A percentile compares a stretch with the other conserved stretches of the same genome.
Conservation (phyloP, 2,329 filamentous ascomycete genomes). For the Rhynchosporium graminicola region DNA sequence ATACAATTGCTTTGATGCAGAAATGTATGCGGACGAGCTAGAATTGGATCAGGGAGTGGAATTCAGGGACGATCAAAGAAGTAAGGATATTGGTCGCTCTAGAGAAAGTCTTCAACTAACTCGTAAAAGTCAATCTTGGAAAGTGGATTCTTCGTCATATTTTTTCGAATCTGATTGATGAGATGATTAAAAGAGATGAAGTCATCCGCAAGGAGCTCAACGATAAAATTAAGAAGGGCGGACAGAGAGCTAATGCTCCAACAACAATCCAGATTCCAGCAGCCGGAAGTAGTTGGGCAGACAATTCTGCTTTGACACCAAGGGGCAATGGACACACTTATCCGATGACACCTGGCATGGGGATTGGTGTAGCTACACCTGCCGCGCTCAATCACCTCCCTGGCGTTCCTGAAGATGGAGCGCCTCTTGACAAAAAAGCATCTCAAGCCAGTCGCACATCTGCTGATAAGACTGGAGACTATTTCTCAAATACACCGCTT, state of each 20-base stretch:
- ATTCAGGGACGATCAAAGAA: slow-evolving; percentile 91
- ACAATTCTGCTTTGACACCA: slow-evolving; percentile 54
- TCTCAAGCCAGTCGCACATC: slow-evolving; percentile 62
- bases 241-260: slow-evolving; percentile 59
- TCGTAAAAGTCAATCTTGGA: slow-evolving; percentile 78
- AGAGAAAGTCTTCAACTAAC: slow-evolving; percentile 12
- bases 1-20: slow-evolving; percentile 95
- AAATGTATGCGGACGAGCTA: slow-evolving; percentile 93
- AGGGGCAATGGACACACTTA: slow-evolving; percentile 64
- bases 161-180: slow-evolving; percentile 85
- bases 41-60: slow-evolving; percentile 71
- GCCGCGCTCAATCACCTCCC: slow-evolving; percentile 45
- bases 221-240: slow-evolving; percentile 59
- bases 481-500: slow-evolving; percentile 67
- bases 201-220: slow-evolving; percentile 69
- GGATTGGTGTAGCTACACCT: slow-evolving; percentile 77
- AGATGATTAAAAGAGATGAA: slow-evolving; percentile 83
- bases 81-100: slow-evolving; percentile 52
- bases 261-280: slow-evolving; percentile 60
- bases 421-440: slow-evolving; percentile 55
- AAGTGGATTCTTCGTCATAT: slow-evolving; percentile 95
- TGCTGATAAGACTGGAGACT: slow-evolving; percentile 65
- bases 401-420: slow-evolving; percentile 51
- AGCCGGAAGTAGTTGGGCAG: slow-evolving; percentile 42
- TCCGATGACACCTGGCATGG: slow-evolving; percentile 72